Conservation (phyloP, 176 grass and related monocot species). For the Urochloa ruziziensis region DNA sequence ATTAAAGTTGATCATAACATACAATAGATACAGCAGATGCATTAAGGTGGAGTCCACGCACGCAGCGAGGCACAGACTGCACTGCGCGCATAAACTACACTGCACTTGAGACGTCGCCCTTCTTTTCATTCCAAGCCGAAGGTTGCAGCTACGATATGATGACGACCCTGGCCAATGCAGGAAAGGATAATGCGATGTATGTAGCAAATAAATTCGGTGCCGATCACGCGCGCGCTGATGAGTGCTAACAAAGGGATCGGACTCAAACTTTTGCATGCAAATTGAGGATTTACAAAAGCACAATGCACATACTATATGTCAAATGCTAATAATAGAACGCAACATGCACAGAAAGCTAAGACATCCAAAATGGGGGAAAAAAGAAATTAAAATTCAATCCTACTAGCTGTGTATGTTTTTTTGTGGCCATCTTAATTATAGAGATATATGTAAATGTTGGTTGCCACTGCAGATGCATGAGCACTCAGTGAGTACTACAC, state of each 20-base stretch:
- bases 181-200: not conserved
- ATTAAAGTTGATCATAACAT: constrained; percentile 7
- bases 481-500: not conserved
- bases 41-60: constrained; percentile 1
- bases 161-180: not conserved
- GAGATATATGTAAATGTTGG: no score
- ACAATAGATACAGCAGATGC: not conserved
- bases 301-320: no score
- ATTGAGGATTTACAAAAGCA: no score
- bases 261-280: no score
- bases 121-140: not conserved
- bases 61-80: not conserved
- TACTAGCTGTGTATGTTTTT: no score
- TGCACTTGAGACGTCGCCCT: not conserved
- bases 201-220: not conserved
- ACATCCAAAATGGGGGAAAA: no score
- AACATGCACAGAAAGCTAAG: no score
- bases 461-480: no score
- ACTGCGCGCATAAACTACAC: not conserved
- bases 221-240: not conserved
- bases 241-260: no score
- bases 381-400: no score
- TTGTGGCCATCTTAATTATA: no score
- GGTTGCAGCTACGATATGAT: not conserved
- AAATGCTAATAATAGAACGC: no score